Percentiles rank a stretch among this genome's conserved stretches.
Conservation (phyloP, 75 land plant species). For the Sequoiadendron giganteum region DNA sequence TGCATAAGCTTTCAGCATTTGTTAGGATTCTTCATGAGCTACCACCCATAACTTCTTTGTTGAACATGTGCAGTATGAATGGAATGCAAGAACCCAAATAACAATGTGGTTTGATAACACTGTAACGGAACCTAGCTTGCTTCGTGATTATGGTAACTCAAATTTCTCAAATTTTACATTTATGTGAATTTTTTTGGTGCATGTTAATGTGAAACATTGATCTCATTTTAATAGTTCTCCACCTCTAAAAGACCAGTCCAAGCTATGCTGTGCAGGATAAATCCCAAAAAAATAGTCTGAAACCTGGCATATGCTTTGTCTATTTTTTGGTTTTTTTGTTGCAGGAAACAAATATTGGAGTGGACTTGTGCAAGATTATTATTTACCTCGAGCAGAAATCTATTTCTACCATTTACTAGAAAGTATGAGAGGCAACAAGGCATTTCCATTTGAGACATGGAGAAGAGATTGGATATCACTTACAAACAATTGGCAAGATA, state of each 20-base stretch:
- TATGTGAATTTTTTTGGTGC: not conserved
- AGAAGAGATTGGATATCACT: constrained; percentile 68
- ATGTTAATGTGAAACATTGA: not conserved
- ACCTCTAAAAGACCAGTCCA: not conserved
- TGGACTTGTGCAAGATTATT: constrained; percentile 68
- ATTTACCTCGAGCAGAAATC: constrained; percentile 63
- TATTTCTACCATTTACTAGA: constrained; percentile 49
- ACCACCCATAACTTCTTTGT: not conserved
- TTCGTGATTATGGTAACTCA: constrained; percentile 72
- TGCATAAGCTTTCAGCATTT: not conserved
- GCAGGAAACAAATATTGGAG: constrained; percentile 85
- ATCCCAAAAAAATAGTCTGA: not conserved
- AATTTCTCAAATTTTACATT: not conserved
- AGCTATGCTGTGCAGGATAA: not conserved
- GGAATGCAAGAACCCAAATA: constrained; percentile 88
- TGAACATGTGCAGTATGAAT: constrained; percentile 52
- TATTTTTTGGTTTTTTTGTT: not conserved
- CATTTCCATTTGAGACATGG: constrained; percentile 52
- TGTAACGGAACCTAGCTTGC: constrained; percentile 53
- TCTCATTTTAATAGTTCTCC: not conserved
- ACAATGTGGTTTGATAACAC: constrained; percentile 92
- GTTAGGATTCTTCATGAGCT: not conserved
- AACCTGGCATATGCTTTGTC: not conserved
- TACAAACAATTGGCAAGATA: constrained; percentile 64
- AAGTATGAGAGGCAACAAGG: constrained; percentile 32